Conservation (phyloP, 2,329 filamentous ascomycete genomes). For the Clarireedia sp. region DNA sequence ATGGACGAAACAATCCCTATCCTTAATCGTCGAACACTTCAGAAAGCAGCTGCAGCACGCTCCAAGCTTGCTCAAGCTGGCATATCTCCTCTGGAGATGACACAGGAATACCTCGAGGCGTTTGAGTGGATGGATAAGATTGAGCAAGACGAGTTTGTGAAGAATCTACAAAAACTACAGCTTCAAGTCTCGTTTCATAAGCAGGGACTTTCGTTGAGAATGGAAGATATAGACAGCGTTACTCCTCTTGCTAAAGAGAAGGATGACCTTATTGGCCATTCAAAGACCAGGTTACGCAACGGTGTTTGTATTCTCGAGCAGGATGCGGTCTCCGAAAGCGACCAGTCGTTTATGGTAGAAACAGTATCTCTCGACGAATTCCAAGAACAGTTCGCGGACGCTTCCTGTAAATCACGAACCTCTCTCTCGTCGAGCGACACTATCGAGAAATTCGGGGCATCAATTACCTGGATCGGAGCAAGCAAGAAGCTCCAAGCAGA, state of each 20-base stretch:
- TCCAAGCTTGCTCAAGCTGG: constrained; percentile 9
- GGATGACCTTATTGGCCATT: neutral
- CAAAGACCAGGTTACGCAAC: constrained; percentile 1
- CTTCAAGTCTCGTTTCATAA: constrained; percentile 7
- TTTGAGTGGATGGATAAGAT: constrained; percentile 15
- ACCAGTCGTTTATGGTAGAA: constrained; percentile 3
- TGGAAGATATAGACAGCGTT: constrained; percentile 2
- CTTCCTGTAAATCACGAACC: neutral
- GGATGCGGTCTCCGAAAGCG: neutral
- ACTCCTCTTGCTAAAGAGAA: neutral
- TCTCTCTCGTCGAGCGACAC: neutral
- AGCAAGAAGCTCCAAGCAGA: too few species aligned
- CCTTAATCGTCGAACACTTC: constrained; percentile 8
- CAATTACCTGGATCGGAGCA: neutral
- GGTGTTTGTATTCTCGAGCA: neutral
- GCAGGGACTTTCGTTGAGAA: constrained; percentile 8
- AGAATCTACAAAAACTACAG: constrained; percentile 5
- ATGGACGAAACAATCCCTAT: constrained; percentile 6
- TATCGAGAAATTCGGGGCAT: neutral
- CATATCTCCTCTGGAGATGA: constrained; percentile 13
- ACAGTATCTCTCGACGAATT: constrained; percentile 1
- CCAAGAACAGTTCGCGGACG: neutral
- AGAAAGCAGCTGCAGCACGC: constrained; percentile 7
- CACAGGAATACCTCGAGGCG: constrained; percentile 5
- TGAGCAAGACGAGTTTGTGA: constrained; percentile 13